Percentiles rank a stretch among this genome's conserved stretches.
phyloP scores from a whole-genome alignment of 345 rosid species.

The Geranium brycei region DNA sequence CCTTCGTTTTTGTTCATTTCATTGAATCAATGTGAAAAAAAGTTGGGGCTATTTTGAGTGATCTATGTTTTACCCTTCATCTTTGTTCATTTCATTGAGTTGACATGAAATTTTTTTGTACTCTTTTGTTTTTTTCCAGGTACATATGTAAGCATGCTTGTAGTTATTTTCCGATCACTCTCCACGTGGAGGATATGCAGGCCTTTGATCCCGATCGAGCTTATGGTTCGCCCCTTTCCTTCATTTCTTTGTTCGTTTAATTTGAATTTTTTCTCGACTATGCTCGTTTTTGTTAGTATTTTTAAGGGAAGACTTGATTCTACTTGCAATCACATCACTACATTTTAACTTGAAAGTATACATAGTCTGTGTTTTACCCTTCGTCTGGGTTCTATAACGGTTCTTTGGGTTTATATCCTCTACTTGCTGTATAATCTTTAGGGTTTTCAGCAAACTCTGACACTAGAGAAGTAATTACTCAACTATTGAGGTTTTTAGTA shows the following conservation, averaged over 20 bases:
- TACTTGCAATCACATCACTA: too few relatives aligned
- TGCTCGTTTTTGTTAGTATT: not conserved
- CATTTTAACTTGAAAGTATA: too few relatives aligned
- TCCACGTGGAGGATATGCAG: conserved; percentile 54
- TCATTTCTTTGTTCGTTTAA: not conserved
- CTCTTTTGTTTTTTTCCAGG: conserved; percentile 23
- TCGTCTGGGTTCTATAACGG: not conserved
- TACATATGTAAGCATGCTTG: conserved; percentile 61
- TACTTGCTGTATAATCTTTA: too few relatives aligned
- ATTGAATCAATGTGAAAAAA: too few relatives aligned
- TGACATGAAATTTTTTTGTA: not conserved
- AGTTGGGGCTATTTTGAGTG: too few relatives aligned
- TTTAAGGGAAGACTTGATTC: not conserved
- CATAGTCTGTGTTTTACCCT: too few relatives aligned
- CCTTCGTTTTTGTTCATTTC: too few relatives aligned
- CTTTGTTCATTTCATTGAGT: too few relatives aligned
- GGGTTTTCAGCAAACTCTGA: not conserved
- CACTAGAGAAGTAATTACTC: not conserved
- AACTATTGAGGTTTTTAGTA: not conserved
- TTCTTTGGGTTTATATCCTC: not conserved
- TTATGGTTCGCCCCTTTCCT: conserved; percentile 34
- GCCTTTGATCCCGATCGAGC: conserved; percentile 57
- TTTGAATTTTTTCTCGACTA: not conserved
- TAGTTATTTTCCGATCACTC: conserved; percentile 60
- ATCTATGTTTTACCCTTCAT: too few relatives aligned